phyloP scores from a whole-genome alignment of 2,329 filamentous ascomycete species.

The Berkeleyomyces basicola region DNA sequence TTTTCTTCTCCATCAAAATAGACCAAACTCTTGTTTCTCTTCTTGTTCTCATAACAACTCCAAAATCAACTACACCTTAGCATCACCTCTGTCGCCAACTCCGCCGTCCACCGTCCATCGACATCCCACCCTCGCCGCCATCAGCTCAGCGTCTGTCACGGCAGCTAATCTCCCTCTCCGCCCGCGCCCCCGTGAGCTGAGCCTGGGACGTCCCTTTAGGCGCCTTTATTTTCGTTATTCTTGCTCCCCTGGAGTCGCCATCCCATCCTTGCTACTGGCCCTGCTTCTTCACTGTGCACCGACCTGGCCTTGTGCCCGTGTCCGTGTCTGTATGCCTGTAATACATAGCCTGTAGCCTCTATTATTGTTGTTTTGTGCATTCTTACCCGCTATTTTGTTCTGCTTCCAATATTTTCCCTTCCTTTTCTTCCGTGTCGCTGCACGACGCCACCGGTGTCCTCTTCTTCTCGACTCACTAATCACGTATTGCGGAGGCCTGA shows the following conservation, averaged over 20 bases:
- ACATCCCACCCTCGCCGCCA: no score
- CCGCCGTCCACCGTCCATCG: no score
- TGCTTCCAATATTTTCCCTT: constrained; percentile 4
- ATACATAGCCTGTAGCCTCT: background rate
- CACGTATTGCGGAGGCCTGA: background rate
- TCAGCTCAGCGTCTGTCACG: no score
- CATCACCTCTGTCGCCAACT: no score
- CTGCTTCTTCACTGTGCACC: background rate
- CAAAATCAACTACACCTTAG: background rate
- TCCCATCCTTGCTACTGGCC: background rate
- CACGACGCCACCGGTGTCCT: background rate
- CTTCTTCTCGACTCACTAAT: background rate
- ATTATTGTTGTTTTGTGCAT: constrained; percentile 4
- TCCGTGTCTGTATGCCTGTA: background rate
- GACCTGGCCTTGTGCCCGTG: background rate
- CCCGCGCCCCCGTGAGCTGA: no score
- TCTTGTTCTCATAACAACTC: background rate
- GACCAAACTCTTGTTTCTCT: constrained; percentile 13
- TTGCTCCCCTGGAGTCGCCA: background rate
- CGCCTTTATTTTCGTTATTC: background rate
- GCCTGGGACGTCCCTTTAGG: background rate
- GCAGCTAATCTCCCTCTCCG: no score
- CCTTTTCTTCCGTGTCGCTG: background rate
- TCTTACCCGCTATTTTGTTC: constrained; percentile 11
- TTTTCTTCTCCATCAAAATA: constrained; percentile 12